Evolutionary conservation across 2,329 filamentous ascomycete species (phyloP), one percentile per base, ranked within the genome.

Genomic region (Colletotrichum sojae): DNA sequence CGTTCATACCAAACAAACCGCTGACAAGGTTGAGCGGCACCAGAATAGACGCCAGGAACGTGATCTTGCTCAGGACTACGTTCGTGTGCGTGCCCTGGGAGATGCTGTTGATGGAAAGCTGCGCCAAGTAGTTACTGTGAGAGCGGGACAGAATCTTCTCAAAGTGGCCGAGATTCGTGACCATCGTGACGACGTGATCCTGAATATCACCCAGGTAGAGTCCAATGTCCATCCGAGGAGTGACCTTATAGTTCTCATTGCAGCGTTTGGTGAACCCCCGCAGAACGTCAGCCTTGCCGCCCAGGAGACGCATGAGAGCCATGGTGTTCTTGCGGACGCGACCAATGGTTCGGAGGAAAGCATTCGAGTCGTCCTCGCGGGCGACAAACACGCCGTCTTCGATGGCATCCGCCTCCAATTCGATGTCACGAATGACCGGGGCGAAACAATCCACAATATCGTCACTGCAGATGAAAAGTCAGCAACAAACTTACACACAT

Each of bases 111-210:
- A 98, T 95, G 46, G 92, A 95, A 71, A 98, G 89, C 78, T 98
- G 96, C 1, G 96, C 95, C 45, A 99, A 88, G 78, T 99, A 98
- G 80, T 98, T 99, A 84, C 92, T 94, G 83, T 99, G 96, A 2
- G 93, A 93, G 22, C 96, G 92, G 31, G 92, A 95, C 57, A 99
- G 88, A 88, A 99, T 98, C 86, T 98, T 98, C 80, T 99, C 96
- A 74, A 97, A 98, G 79, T 99, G 96, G 1, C 90, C 90, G 75
- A 99, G 82, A 81, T 97, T 99, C 74, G 93, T 96, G 88, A 97
- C 97, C 95, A 98, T 98, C 53, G 96, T 99, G 69, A 99, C 94
- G 61, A 99, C 95, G 87, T 99, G 96, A 82, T 99, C 96, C 81
- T 99, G 96, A 72, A 99, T 98, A 82, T 99, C 96, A 76, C 94